These are phyloP conservation scores for Trichoderma brevicompactum DNA, from an alignment of 2,329 filamentous ascomycete genomes.

Conservation along the genomic window DNA sequence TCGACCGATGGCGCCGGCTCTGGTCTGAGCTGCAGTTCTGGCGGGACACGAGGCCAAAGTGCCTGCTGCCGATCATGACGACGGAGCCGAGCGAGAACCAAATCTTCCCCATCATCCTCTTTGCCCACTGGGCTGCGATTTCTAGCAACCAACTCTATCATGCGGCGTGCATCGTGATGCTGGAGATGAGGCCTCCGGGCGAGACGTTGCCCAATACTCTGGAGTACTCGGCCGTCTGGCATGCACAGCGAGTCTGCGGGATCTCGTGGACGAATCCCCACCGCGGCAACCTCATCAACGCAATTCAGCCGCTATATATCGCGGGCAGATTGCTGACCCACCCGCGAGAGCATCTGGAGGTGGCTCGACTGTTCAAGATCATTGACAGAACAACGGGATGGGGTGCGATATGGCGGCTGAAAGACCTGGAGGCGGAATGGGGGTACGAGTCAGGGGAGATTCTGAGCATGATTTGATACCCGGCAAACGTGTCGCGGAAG, in stretches of 20 bases:
- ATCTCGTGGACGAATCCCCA: conserved; percentile 53
- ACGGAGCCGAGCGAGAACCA: conserved; percentile 36
- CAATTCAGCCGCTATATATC: conserved; percentile 57
- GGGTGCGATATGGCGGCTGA: conserved; percentile 54
- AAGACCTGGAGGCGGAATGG: conserved; percentile 49
- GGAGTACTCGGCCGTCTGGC: conserved; percentile 24
- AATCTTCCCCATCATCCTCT: conserved; percentile 54
- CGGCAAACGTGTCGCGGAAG: neutral
- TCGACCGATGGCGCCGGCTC: conserved; percentile 47
- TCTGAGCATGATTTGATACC: conserved; percentile 21
- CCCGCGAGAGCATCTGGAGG: conserved; percentile 41
- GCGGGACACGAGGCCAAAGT: conserved; percentile 47
- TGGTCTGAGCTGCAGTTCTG: conserved; percentile 55
- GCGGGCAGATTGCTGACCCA: conserved; percentile 55
- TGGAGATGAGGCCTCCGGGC: conserved; percentile 45
- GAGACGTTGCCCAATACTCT: conserved; percentile 31
- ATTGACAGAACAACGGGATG: conserved; percentile 55
- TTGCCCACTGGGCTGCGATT: conserved; percentile 54
- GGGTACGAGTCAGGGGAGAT: conserved; percentile 38
- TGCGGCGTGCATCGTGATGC: conserved; percentile 48
- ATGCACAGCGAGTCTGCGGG: conserved; percentile 50
- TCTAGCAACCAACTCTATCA: conserved; percentile 59
- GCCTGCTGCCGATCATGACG: conserved; percentile 41
- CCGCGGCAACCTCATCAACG: conserved; percentile 51
- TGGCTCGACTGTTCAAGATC: conserved; percentile 46